These are phyloP conservation scores for Mikania micrantha DNA, from an alignment of 129 eudicot genomes.

Conservation along the genomic window DNA sequence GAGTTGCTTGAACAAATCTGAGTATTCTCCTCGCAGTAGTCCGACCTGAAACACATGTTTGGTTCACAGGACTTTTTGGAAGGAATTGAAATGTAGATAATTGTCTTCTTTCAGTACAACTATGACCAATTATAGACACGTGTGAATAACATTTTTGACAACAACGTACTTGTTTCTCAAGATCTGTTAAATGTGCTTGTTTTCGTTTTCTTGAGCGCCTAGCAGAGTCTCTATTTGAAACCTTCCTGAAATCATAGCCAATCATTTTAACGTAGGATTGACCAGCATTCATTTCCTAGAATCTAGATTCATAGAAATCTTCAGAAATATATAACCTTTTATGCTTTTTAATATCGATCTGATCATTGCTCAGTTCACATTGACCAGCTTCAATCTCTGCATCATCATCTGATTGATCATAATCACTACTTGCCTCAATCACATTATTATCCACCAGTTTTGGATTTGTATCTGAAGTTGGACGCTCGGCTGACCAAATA, in stretches of 20 bases:
- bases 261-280: background rate
- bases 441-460: constrained; percentile 39
- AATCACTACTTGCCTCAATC: constrained; percentile 39
- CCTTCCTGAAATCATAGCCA: constrained; percentile 55
- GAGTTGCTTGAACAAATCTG: constrained; percentile 66
- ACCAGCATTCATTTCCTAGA: background rate
- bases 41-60: constrained; percentile 46
- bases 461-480: constrained; percentile 50
- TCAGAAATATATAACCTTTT: constrained; percentile 43
- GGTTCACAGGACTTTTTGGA: background rate
- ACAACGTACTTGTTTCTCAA: constrained; percentile 62
- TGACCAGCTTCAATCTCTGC: constrained; percentile 69
- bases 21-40: constrained; percentile 54
- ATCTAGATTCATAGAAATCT: background rate
- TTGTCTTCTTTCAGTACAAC: background rate
- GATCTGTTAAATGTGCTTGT: constrained; percentile 68
- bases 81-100: background rate
- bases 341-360: constrained; percentile 48
- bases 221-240: constrained; percentile 91
- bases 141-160: background rate
- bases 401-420: constrained; percentile 45
- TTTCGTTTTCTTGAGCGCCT: constrained; percentile 84
- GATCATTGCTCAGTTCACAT: constrained; percentile 72
- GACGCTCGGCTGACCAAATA: constrained; percentile 53
- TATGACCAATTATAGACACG: background rate